Evolutionary conservation across 2,329 filamentous ascomycete species (phyloP).

Genomic region (Immersiporthe knoxdaviesiana): DNA sequence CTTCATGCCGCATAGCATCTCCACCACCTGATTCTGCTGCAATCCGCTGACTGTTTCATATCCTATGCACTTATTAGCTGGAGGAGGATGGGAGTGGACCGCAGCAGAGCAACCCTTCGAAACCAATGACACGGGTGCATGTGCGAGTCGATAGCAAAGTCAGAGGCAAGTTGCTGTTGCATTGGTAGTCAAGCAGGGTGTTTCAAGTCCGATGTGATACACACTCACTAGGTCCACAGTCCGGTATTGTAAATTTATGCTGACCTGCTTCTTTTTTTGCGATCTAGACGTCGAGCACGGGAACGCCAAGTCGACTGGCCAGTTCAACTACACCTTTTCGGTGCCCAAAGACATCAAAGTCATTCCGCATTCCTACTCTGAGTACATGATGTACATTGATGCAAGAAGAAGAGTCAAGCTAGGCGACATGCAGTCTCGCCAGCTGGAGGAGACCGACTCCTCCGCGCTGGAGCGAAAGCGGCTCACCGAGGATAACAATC

Average conservation of each 20-base stretch:
- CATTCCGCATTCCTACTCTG: slow-evolving; percentile 44
- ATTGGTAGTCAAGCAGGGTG: neutral
- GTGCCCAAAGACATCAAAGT: slow-evolving; percentile 44
- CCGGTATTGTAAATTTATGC: neutral
- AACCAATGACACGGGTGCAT: slow-evolving; percentile 58
- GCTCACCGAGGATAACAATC: slow-evolving; percentile 21
- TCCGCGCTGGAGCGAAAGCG: slow-evolving; percentile 16
- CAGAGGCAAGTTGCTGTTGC: slow-evolving; percentile 38
- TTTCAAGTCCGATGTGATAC: neutral
- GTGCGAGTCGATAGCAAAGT: slow-evolving; percentile 74
- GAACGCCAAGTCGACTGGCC: slow-evolving; percentile 67
- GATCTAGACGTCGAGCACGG: slow-evolving; percentile 60
- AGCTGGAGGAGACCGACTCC: slow-evolving; percentile 23
- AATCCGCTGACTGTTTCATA: slow-evolving; percentile 10
- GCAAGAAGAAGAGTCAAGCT: slow-evolving; percentile 44
- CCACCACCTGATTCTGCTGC: too few relatives aligned
- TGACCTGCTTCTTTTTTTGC: slow-evolving; percentile 8
- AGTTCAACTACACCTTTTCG: slow-evolving; percentile 71
- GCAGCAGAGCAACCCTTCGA: slow-evolving; percentile 33
- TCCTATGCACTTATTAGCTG: slow-evolving; percentile 24
- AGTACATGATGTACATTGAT: slow-evolving; percentile 50
- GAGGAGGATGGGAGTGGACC: slow-evolving; percentile 53
- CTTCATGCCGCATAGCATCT: too few relatives aligned
- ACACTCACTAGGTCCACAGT: neutral
- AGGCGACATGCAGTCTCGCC: slow-evolving; percentile 35